A percentile compares a stretch with the other conserved stretches of the same genome.
These are phyloP conservation scores for Rhynchospora breviuscula DNA, from an alignment of 176 grass and related monocot genomes.

Conservation along the genomic window DNA sequence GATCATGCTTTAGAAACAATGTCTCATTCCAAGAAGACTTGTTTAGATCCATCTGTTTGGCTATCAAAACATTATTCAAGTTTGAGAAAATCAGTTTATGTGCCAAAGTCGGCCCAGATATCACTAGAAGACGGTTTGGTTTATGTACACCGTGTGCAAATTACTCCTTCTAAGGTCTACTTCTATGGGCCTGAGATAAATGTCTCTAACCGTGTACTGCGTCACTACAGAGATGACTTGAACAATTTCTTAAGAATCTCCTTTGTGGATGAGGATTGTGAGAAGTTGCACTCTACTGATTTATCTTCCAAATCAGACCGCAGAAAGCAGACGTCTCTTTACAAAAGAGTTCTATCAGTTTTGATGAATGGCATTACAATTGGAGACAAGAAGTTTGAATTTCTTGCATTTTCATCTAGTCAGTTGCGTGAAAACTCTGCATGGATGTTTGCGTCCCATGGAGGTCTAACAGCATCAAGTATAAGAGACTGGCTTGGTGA, in stretches of 20 bases:
- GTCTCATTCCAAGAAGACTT: conserved; percentile 53
- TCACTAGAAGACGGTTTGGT: conserved; percentile 62
- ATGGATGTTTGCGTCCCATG: conserved; percentile 83
- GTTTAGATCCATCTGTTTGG: conserved; percentile 66
- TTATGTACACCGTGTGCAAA: conserved; percentile 71
- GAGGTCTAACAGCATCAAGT: conserved; percentile 38
- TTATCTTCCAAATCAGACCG: conserved; percentile 50
- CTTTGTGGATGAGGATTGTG: conserved; percentile 83
- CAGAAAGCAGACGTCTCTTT: conserved; percentile 46
- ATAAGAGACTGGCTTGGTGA: conserved; percentile 87
- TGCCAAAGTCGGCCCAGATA: conserved; percentile 31
- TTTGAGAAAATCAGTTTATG: conserved; percentile 11
- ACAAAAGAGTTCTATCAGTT: conserved; percentile 56
- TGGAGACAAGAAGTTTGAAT: conserved; percentile 73
- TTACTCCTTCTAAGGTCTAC: conserved; percentile 89
- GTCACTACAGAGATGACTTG: conserved; percentile 39
- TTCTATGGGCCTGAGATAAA: conserved; percentile 86
- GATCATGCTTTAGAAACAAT: conserved; percentile 61
- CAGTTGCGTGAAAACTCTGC: conserved; percentile 88
- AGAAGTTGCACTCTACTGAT: conserved; percentile 64
- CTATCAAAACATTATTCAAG: conserved; percentile 38
- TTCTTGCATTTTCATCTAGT: conserved; percentile 96
- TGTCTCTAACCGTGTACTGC: conserved; percentile 83
- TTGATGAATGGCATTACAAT: conserved; percentile 67
- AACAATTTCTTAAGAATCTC: conserved; percentile 84